Evolutionary conservation across 345 rosid genomes (phyloP).

Genomic region (Nephelium lappaceum): DNA sequence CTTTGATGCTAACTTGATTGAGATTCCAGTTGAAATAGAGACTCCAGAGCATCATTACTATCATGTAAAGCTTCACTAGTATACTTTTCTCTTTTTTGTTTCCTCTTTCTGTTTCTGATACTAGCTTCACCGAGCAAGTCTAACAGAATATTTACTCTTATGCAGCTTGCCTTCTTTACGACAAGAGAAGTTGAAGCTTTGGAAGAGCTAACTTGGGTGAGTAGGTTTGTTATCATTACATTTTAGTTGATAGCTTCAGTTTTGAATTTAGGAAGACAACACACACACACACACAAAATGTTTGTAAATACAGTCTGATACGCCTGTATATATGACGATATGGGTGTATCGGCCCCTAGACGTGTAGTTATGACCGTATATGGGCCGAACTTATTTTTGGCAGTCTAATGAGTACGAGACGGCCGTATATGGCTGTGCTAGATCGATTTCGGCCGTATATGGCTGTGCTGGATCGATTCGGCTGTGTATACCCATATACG

Average conservation of each 20-base stretch:
- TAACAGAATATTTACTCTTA: slow-evolving; percentile 10
- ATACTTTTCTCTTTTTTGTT: neutral
- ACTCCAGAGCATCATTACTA: slow-evolving; percentile 75
- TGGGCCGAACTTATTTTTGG: too few species aligned
- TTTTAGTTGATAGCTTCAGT: neutral
- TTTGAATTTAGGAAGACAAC: neutral
- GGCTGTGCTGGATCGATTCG: too few species aligned
- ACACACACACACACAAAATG: too few species aligned
- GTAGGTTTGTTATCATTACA: slow-evolving; percentile 30
- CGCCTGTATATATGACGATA: too few species aligned
- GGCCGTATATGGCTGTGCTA: too few species aligned
- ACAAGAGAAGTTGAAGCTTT: slow-evolving; percentile 59
- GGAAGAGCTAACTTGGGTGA: slow-evolving; percentile 94
- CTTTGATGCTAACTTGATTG: slow-evolving; percentile 77
- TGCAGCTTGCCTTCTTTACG: slow-evolving; percentile 86
- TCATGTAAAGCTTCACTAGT: slow-evolving; percentile 49
- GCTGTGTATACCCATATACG: too few species aligned
- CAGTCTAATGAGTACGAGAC: too few species aligned
- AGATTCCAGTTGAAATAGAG: slow-evolving; percentile 87
- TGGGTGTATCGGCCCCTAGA: too few species aligned
- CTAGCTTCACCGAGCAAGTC: slow-evolving; percentile 15
- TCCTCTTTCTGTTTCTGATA: neutral
- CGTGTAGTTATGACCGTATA: too few species aligned
- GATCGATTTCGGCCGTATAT: too few species aligned
- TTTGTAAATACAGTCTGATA: too few species aligned